Conservation (phyloP, 768 basidiomycete species). For the Suillus plorans region DNA sequence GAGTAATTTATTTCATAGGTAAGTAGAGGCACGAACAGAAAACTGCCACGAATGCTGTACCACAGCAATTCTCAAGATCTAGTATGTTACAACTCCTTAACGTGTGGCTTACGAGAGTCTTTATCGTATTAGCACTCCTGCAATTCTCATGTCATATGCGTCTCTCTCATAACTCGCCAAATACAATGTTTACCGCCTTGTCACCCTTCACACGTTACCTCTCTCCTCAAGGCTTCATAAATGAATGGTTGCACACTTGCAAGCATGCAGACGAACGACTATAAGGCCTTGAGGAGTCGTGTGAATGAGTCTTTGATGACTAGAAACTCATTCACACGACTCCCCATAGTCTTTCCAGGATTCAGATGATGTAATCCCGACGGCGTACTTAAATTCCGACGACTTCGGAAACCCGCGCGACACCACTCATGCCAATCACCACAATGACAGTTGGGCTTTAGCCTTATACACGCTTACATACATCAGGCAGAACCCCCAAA, state of each 20-base stretch:
- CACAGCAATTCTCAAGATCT: not conserved
- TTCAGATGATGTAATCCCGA: constrained; percentile 4
- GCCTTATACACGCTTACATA: not conserved
- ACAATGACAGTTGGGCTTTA: not conserved
- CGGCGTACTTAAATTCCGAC: not conserved
- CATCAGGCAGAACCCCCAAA: not conserved
- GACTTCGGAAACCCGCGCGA: not conserved
- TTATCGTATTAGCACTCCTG: not conserved
- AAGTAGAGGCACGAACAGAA: not conserved
- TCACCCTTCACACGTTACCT: not conserved
- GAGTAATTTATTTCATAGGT: not conserved
- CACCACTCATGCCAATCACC: not conserved
- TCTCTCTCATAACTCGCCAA: constrained; percentile 2
- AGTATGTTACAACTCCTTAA: not conserved
- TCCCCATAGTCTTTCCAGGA: not conserved
- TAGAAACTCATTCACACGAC: not conserved
- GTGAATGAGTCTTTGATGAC: too few species aligned
- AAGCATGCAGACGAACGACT: not conserved
- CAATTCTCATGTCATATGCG: not conserved
- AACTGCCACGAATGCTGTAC: not conserved
- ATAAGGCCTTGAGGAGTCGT: too few species aligned
- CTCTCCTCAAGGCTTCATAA: not conserved
- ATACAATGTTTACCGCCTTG: not conserved
- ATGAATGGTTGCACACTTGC: not conserved
- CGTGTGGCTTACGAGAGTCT: not conserved